These are phyloP conservation scores for Calocybe gambosa DNA, from an alignment of 1,284 basidiomycete genomes.

Conservation along the genomic window DNA sequence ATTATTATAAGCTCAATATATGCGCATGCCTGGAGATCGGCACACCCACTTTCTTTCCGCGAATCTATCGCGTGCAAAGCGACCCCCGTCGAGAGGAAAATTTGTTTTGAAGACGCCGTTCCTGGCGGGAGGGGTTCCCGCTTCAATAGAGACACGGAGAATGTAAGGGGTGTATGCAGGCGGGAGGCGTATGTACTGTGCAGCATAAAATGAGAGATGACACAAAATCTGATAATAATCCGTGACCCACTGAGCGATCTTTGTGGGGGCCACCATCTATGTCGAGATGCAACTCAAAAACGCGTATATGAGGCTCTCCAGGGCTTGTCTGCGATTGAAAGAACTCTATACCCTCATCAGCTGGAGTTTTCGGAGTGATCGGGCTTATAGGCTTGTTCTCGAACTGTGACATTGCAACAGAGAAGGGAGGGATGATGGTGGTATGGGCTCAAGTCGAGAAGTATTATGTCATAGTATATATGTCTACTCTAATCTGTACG, in stretches of 20 bases:
- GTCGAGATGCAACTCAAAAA: slow-evolving; percentile 82
- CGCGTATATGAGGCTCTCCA: slow-evolving; percentile 64
- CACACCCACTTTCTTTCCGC: slow-evolving; percentile 66
- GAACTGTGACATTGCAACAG: slow-evolving; percentile 10
- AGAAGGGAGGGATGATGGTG: slow-evolving; percentile 7
- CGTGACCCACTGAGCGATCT: slow-evolving; percentile 66
- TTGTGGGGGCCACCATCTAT: slow-evolving; percentile 86
- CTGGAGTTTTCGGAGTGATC: slow-evolving; percentile 76
- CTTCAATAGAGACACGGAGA: slow-evolving; percentile 81
- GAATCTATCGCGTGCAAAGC: slow-evolving; percentile 75
- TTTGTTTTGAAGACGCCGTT: slow-evolving; percentile 92
- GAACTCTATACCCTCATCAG: slow-evolving; percentile 86
- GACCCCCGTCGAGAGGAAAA: slow-evolving; percentile 87
- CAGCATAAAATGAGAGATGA: background rate
- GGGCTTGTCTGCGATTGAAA: slow-evolving; percentile 56
- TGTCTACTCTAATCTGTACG: slow-evolving; percentile 33
- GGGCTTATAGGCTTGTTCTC: slow-evolving; percentile 19
- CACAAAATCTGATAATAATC: slow-evolving; percentile 10
- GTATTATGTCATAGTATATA: slow-evolving; percentile 15
- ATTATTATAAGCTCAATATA: slow-evolving; percentile 19
- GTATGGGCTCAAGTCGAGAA: slow-evolving; percentile 10
- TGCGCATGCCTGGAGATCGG: slow-evolving; percentile 9
- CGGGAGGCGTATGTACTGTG: slow-evolving; percentile 89
- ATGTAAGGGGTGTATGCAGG: slow-evolving; percentile 88
- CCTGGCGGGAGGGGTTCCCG: slow-evolving; percentile 81